Evolutionary conservation across 371 early-diverging fungal genomes (phyloP).

Genomic region (Mucor saturninus): DNA sequence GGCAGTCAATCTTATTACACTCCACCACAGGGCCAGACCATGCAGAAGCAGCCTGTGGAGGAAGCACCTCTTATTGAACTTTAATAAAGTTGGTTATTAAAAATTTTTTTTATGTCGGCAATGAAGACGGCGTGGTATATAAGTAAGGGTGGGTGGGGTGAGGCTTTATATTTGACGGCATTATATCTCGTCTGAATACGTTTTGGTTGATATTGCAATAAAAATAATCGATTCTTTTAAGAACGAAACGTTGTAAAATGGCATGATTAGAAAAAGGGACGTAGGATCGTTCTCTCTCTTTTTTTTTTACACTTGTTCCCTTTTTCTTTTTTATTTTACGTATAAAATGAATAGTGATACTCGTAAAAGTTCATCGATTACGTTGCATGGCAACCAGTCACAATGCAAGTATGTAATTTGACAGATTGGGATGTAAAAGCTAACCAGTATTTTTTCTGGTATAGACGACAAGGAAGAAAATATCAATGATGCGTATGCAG

Average conservation of each 20-base stretch:
- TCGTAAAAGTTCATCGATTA: neutral
- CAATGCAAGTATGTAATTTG: neutral
- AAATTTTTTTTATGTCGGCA: neutral
- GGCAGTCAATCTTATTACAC: neutral
- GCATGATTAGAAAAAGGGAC: neutral
- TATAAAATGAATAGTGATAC: neutral
- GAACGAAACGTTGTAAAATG: no score
- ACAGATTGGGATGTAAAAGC: neutral
- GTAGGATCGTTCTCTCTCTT: neutral
- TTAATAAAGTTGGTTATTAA: slow-evolving; percentile 18
- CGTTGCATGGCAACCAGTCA: neutral
- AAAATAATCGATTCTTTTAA: no score
- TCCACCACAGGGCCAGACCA: neutral
- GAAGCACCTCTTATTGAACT: slow-evolving; percentile 64
- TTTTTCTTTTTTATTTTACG: neutral
- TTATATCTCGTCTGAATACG: no score
- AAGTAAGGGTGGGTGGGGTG: no score
- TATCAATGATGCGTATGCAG: neutral
- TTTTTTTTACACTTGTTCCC: neutral
- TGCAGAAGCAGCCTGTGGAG: slow-evolving; percentile 34
- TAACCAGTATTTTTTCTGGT: neutral
- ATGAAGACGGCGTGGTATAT: no score
- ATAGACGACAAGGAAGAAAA: neutral
- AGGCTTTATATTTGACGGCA: no score
- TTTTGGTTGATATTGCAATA: no score